phyloP scores from a whole-genome alignment of 2,329 filamentous ascomycete genomes.

The Chrysosphaeria jannelii region DNA sequence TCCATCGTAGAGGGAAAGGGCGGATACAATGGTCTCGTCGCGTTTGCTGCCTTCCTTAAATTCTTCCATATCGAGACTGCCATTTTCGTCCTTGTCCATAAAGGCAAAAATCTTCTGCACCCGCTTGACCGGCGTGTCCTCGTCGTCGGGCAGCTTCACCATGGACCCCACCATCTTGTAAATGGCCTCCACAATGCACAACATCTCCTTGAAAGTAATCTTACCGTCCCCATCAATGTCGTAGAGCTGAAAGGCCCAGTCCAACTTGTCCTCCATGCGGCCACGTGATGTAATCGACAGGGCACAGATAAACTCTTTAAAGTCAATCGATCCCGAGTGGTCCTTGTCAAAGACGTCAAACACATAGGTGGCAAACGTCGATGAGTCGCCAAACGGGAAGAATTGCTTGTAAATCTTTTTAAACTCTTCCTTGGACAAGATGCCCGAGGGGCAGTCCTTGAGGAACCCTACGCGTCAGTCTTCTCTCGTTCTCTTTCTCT shows the following conservation, averaged over 20 bases:
- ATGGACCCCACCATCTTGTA: slow-evolving; percentile 99
- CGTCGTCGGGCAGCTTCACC: slow-evolving; percentile 95
- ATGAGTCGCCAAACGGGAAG: slow-evolving; percentile 94
- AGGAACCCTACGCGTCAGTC: slow-evolving; percentile 42
- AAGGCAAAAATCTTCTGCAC: slow-evolving; percentile 96
- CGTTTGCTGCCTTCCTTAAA: slow-evolving; percentile 99
- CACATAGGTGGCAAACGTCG: slow-evolving; percentile 92
- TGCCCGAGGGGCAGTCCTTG: slow-evolving; percentile 91
- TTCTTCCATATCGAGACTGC: slow-evolving; percentile 83
- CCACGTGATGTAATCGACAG: slow-evolving; percentile 87
- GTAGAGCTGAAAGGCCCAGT: slow-evolving; percentile 98
- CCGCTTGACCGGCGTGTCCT: slow-evolving; percentile 95
- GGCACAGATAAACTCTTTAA: slow-evolving; percentile 98
- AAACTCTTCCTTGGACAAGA: slow-evolving; percentile 93
- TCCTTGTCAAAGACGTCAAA: slow-evolving; percentile 98
- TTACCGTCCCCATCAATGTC: slow-evolving; percentile 97
- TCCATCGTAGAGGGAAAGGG: slow-evolving; percentile 83
- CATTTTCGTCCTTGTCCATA: slow-evolving; percentile 99
- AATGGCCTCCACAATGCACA: slow-evolving; percentile 93
- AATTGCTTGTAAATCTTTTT: slow-evolving; percentile 99
- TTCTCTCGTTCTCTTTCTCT: no score
- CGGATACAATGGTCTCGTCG: slow-evolving; percentile 95
- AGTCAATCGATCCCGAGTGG: slow-evolving; percentile 91
- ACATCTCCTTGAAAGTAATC: slow-evolving; percentile 98
- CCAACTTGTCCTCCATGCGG: slow-evolving; percentile 97